Evolutionary conservation across 768 basidiomycete species (phyloP), one percentile per base, ranked within the genome.

Genomic region (Dacryopinax spathularia): DNA sequence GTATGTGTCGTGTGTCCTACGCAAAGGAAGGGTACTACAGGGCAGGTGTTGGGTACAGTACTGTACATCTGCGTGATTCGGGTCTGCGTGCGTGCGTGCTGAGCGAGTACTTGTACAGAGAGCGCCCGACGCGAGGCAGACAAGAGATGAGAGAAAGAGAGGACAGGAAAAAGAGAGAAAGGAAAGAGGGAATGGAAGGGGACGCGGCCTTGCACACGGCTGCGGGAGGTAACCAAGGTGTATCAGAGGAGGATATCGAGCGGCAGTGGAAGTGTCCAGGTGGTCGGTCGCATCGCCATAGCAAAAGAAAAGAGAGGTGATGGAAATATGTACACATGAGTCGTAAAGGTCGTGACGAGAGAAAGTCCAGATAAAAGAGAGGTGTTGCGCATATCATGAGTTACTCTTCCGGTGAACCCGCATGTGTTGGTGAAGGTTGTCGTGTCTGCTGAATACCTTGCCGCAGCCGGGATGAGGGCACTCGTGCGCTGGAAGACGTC

Each of bases 361-460:
- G 25, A 56, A 22, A 16, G 15, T 29, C 56, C 6, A 29, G 25
- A 37, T 27, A 56, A 15, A 29, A 31, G 25, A 22, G 37, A 31
- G 34, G 15, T 31, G 29, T 61, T 61, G 33, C 31, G 31, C 13
- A 62, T 48, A n/a, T 43, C 48, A 61, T 41, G 43, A 18, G 48
- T 2, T 34, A 25, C 60, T 27, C 56, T 60, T 27, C 34, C 61
- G n/a, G 73, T 89, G 87, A 18, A 88, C 84, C 68, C 85, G 84
- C 71, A 86, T 75, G 69, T 90, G 88, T 73, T 90, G 88, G 56
- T 86, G 78, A 34, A 90, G 80, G 72, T 90, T 90, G 70, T 90
- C 88, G 67, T 86, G 85, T 65, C 88, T 79, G 65, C 87, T 88
- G 72, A 90, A 91, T 68, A 77, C 78, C 71, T 88, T 88, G 71